A percentile compares a stretch with the other conserved stretches of the same genome.
Conservation (phyloP, 805 yeast species). For the Starmerella vitae region DNA sequence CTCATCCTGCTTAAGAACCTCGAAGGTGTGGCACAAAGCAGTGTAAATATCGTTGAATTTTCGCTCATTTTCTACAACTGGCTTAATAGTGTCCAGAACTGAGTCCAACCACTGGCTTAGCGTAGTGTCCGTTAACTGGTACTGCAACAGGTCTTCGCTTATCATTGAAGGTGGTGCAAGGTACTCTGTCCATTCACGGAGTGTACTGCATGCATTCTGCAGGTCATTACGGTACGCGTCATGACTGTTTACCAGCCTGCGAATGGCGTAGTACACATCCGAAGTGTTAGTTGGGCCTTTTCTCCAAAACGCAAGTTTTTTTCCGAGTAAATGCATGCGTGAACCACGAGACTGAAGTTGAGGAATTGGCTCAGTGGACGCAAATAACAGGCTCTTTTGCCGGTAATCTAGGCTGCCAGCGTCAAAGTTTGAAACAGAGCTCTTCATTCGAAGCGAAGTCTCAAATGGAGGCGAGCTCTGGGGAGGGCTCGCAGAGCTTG, state of each 20-base stretch:
- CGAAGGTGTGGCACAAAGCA: slow-evolving; percentile 14
- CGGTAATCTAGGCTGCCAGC: too few species aligned
- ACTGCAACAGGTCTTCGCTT: slow-evolving; percentile 3
- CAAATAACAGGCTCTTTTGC: too few species aligned
- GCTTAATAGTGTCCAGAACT: slow-evolving; percentile 4
- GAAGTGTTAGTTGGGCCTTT: slow-evolving; percentile 8
- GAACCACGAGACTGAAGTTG: neutral
- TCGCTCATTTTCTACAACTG: slow-evolving; percentile 6
- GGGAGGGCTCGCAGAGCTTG: too few species aligned
- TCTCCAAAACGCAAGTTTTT: slow-evolving; percentile 15
- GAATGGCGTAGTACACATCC: slow-evolving; percentile 16
- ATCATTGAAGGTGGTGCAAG: slow-evolving; percentile 1
- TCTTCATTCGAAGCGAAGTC: too few species aligned
- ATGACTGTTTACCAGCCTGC: slow-evolving; percentile 14
- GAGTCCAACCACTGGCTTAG: slow-evolving; percentile 6
- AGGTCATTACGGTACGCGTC: slow-evolving; percentile 15
- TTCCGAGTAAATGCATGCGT: slow-evolving; percentile 4
- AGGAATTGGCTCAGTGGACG: neutral
- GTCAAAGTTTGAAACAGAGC: too few species aligned
- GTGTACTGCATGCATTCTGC: slow-evolving; percentile 6
- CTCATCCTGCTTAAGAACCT: slow-evolving; percentile 18
- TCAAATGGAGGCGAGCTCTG: too few species aligned
- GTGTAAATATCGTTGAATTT: slow-evolving; percentile 1
- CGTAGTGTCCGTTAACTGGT: slow-evolving; percentile 7
- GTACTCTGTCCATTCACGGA: slow-evolving; percentile 18